Base-by-base conservation (phyloP, 2,329 filamentous ascomycete species). In the Macrophomina tecta region DNA sequence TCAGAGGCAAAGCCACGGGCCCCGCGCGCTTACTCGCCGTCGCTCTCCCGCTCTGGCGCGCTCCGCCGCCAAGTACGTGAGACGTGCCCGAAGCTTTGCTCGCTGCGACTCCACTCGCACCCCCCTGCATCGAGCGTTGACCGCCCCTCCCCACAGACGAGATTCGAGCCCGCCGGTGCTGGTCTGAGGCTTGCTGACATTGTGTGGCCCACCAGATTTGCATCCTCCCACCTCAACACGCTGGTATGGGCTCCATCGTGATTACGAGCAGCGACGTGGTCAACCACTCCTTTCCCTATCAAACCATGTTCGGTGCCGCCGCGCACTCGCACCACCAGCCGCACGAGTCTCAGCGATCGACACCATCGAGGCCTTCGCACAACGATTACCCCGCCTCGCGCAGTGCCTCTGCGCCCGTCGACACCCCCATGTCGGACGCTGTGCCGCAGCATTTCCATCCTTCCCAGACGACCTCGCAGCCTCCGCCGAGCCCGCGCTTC, bases 271-370 rank as follows among this genome's bases (percentile, higher is more conserved):
- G 82, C 81, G 92, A 94, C 83, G 89, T 89, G 82, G 88, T 89
- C 81, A 86, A 91, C 79, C 89, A 92, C 81, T 84, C 89, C 73
- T 86, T 88, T 81, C 90, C 90, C 80, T 87, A 88, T 83, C 88
- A 85, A 82, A 91, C 89, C 85, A 90, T 92, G 82, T 82, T 85
- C 74, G 83, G 82, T 78, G 79, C 79, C 71, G 76, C 78, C 72
- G 73, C 79, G 72, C 81, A 62, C 58, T 49, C 58, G 45, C 58
- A 62, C 45, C 58, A 83, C 73, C 78, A 75, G 70, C 67, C 75
- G 61, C 77, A 79, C 67, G 76, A 79, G 53, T 76, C 77, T 56
- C 76, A 76, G 64, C 70, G 74, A 51, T 70, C 77, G 34, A 72
- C 74, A 42, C 53, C 69, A 11, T 68, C 67, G 32, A 76, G 77